Percentiles rank a stretch among this genome's conserved stretches.
phyloP scores from a whole-genome alignment of 78 protist species.

The Dictyostelium purpureum region DNA sequence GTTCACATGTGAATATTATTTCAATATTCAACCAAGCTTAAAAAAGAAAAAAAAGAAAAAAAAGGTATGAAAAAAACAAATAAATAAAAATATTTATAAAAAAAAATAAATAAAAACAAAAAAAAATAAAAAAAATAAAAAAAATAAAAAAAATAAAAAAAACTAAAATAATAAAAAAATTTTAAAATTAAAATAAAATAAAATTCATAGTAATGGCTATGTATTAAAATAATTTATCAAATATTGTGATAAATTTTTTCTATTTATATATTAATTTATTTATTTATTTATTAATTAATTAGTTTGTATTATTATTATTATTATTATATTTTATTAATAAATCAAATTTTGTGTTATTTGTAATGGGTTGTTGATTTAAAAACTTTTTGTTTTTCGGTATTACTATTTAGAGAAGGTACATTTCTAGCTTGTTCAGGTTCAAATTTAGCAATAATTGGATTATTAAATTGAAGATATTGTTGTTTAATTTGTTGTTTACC shows the following conservation, averaged over 20 bases:
- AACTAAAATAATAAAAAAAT: no score
- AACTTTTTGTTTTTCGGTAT: slow-evolving; percentile 4
- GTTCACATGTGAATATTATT: no score
- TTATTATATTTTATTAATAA: neutral
- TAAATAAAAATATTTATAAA: neutral
- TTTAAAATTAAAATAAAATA: no score
- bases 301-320: no score
- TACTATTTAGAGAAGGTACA: neutral
- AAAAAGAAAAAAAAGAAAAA: neutral
- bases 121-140: neutral
- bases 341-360: neutral
- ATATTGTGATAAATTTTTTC: no score
- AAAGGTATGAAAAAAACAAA: neutral
- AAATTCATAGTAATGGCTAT: no score
- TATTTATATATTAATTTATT: no score
- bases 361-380: slow-evolving; percentile 31
- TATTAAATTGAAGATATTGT: slow-evolving; percentile 7
- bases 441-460: neutral
- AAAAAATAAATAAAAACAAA: neutral
- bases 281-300: neutral
- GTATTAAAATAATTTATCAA: no score
- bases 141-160: no score
- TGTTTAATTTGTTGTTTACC: slow-evolving; percentile 35
- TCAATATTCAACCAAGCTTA: neutral
- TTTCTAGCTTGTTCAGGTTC: neutral